Conservation (phyloP, 768 basidiomycete genomes). For the Phaffia tasmanica region DNA sequence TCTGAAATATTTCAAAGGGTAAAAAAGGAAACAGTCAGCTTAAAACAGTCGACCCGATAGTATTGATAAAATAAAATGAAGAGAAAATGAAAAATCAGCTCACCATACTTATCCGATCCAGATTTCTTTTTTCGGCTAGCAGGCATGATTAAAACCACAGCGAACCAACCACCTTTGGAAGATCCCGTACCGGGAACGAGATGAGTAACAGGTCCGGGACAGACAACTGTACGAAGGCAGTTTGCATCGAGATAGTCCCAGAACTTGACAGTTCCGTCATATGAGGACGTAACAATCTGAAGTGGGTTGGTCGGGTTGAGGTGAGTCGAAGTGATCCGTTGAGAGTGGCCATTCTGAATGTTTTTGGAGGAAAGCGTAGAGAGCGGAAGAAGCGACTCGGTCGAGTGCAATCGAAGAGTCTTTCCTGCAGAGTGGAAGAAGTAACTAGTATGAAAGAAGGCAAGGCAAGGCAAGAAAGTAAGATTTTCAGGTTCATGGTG, state of each 20-base stretch:
- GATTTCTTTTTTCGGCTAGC: constrained; percentile 5
- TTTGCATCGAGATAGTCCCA: constrained; percentile 90
- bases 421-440: no score
- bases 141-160: constrained; percentile 20
- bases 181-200: constrained; percentile 30
- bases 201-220: constrained; percentile 47
- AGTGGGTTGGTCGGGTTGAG: constrained; percentile 77
- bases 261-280: constrained; percentile 70
- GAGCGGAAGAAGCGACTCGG: constrained; percentile 13
- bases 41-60: constrained; percentile 15
- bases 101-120: constrained; percentile 11
- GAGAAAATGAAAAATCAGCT: constrained; percentile 1
- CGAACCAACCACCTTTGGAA: constrained; percentile 31
- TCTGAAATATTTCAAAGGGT: background rate
- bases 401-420: constrained; percentile 20
- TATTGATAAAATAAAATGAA: background rate
- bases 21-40: background rate
- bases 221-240: constrained; percentile 60
- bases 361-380: constrained; percentile 31
- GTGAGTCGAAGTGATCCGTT: constrained; percentile 58
- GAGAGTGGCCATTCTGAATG: constrained; percentile 39
- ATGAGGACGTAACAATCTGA: constrained; percentile 74
- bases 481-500: no score
- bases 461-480: no score
- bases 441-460: constrained; percentile 1